Base-by-base conservation (phyloP, 176 grass and related monocot genomes). In the Musa schizocarpa region DNA sequence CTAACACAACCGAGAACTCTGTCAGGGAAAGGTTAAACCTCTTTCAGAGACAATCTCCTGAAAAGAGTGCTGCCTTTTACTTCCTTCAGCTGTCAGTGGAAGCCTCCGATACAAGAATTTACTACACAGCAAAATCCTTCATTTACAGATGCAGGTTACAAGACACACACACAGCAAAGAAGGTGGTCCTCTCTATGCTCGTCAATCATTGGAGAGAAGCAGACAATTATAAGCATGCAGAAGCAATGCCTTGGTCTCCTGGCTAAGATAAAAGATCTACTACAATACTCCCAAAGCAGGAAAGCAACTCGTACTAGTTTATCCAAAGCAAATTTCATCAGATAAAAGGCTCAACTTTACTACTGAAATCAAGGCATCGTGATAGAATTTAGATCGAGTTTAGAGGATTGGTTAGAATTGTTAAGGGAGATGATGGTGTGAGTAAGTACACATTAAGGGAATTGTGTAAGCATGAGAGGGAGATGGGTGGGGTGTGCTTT, bases 361-460 rank as follows among this genome's bases (percentile, higher is more conserved):
- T n/a, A 17, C 57, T n/a, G 57, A 61, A 61, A 61, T 14, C n/a
- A 19, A 61, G 57, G 34, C 57, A 61, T 21, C 19, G n/a, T 61
- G 16, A 3, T 19, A 9, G 34, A 43, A 6, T 43, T 43, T 43
- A 5, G 34, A 43, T 43, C 34, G 34, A 43, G 34, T 43, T 21
- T 61, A 7, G 16, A 19, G n/a, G 19, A 14, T 61, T 9, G 5
- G 16, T 59, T 6, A 59, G 16, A 19, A 59, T 59, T 43, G 57
- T 19, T n/a, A 53, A 73, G 21, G 24, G 27, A 68, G 21, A 68
- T 13, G 25, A 43, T 13, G 22, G 54, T 26, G 52, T n/a, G 50
- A 73, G 10, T 54, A 73, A 73, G 50, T 55, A 54, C 50, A 16
- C 71, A 55, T 55, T 53, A 54, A 73, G 71, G 22, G 52, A 16